A percentile compares a stretch with the other conserved stretches of the same genome.
Evolutionary conservation across 2,329 filamentous ascomycete genomes (phyloP).

Genomic region (Fusarium fracticaudum): DNA sequence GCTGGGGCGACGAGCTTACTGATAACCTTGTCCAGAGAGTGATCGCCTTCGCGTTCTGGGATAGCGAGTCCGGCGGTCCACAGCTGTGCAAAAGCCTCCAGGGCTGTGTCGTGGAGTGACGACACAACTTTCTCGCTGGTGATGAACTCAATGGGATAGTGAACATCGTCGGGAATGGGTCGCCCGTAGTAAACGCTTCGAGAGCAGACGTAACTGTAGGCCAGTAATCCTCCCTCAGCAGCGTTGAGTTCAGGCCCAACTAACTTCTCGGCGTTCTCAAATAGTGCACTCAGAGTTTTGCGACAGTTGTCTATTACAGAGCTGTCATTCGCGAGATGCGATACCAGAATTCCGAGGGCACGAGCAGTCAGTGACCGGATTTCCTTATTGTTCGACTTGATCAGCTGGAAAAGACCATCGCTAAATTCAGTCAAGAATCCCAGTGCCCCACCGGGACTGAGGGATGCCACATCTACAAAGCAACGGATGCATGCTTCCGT

Average conservation of each 20-base stretch:
- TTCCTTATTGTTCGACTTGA: slow-evolving; percentile 77
- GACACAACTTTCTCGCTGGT: slow-evolving; percentile 41
- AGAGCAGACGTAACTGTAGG: slow-evolving; percentile 56
- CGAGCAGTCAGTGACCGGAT: slow-evolving; percentile 74
- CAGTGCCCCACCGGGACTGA: slow-evolving; percentile 61
- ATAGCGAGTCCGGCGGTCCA: slow-evolving; percentile 57
- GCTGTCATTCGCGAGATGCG: slow-evolving; percentile 64
- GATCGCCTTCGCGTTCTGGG: slow-evolving; percentile 44
- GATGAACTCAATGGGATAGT: slow-evolving; percentile 47
- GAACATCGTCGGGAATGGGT: slow-evolving; percentile 39
- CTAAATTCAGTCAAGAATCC: slow-evolving; percentile 59
- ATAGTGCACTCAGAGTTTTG: slow-evolving; percentile 53
- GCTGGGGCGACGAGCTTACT: slow-evolving; percentile 73
- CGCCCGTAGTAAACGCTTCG: slow-evolving; percentile 56
- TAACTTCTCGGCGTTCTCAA: slow-evolving; percentile 54
- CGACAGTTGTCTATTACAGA: slow-evolving; percentile 41
- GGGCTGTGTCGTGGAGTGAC: slow-evolving; percentile 55
- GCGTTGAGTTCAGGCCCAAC: slow-evolving; percentile 56
- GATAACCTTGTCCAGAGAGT: slow-evolving; percentile 58
- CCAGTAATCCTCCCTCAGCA: slow-evolving; percentile 58
- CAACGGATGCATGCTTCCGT: slow-evolving; percentile 60
- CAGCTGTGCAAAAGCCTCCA: slow-evolving; percentile 58
- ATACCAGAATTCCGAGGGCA: slow-evolving; percentile 78
- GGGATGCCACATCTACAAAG: slow-evolving; percentile 64
- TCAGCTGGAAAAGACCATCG: slow-evolving; percentile 64